Evolutionary conservation across 805 yeast genomes (phyloP), one percentile per base, ranked within the genome.

Genomic region (Zygosaccharomyces kombuchaensis): DNA sequence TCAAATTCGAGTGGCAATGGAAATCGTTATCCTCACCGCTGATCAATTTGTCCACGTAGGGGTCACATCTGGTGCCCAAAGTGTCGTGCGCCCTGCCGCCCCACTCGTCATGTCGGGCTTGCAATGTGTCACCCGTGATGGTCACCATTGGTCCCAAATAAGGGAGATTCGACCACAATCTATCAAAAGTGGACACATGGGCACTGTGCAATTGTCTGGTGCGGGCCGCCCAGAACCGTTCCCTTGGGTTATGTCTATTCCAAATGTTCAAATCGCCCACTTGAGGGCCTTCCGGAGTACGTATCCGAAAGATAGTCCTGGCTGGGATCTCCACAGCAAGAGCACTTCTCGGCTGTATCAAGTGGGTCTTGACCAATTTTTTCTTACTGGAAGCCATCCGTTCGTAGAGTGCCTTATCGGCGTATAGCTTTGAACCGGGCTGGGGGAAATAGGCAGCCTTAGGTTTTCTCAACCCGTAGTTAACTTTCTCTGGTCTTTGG

Each of bases 201-300:
- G 48, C 48, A 16, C 48, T 45, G 8, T 81, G 84, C 48, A 81
- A 65, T 55, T 81, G 87, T 59, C 86, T 70, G 0, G 84, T 80
- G 58, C 87, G 69, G 4, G 84, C 74, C 12, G 86, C 87, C 86
- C 87, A 81, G 56, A 81, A 71, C 51, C 81, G 66, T 56, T 81
- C 86, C 55, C 83, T 67, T 21, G 81, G 84, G 56, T 80, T 79
- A 51, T 77, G 71, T 40, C 67, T 67, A 54, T 75, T 76, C 86
- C 86, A 81, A 42, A 78, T 74, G 63, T 81, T 81, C 62, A 81
- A 73, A 57, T 81, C 86, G 56, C 84, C 80, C 14, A 81, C 87
- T 60, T 81, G 87, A 1, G 87, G 83, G 4, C 86, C 86, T 54
- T 81, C 80, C 2, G 84, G 81, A 1, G 84, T 77, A 2, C 79